Conservation (phyloP, 306 rosid genomes). For the Fragaria ananassa region DNA sequence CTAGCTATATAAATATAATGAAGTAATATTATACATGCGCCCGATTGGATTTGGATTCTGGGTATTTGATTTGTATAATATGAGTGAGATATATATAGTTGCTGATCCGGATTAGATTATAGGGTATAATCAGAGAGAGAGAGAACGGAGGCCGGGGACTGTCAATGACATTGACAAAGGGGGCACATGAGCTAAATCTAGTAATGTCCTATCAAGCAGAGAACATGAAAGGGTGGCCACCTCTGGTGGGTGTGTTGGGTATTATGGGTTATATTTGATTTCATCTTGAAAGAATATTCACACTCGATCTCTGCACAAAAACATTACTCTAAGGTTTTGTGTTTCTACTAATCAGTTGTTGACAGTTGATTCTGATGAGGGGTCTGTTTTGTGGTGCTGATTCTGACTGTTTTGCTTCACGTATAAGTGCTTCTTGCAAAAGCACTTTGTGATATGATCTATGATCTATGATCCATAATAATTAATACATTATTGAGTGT, state of each 20-base stretch:
- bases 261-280: neutral
- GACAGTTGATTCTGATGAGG: neutral
- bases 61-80: too few relatives aligned
- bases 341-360: neutral
- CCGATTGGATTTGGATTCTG: too few relatives aligned
- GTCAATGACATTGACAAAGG: conserved; percentile 10
- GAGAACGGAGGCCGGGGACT: neutral
- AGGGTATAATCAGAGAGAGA: neutral
- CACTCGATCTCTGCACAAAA: too few relatives aligned
- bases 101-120: neutral
- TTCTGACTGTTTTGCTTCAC: too few relatives aligned
- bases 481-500: too few relatives aligned
- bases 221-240: neutral
- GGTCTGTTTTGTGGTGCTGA: neutral
- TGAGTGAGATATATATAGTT: too few relatives aligned
- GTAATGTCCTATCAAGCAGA: conserved; percentile 3
- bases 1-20: neutral
- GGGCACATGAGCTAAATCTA: conserved; percentile 6
- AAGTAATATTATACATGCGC: too few relatives aligned
- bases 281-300: neutral
- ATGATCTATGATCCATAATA: too few relatives aligned
- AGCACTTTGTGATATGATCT: neutral
- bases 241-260: neutral
- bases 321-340: neutral
- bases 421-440: too few relatives aligned